phyloP scores from a whole-genome alignment of 2,329 filamentous ascomycete species.

The Graphilbum ipis-grandicollis region DNA sequence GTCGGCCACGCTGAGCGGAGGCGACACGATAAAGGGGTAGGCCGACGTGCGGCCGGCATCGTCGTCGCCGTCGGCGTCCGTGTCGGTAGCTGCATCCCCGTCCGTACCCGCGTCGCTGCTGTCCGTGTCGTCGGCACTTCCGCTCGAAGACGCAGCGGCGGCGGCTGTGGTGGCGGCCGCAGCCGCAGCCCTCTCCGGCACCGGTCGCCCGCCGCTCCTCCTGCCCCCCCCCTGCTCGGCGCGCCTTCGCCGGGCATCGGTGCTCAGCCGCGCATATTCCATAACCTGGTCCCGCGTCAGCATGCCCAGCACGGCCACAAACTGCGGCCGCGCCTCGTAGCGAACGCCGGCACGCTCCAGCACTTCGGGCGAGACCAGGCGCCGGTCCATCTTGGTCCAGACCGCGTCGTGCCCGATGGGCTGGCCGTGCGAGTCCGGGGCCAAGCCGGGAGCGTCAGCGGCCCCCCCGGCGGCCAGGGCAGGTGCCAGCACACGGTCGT shows the following conservation, averaged over 20 bases:
- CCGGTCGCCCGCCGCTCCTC: no score
- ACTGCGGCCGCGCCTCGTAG: slow-evolving; percentile 42
- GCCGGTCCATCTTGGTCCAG: slow-evolving; percentile 41
- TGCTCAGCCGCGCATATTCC: slow-evolving; percentile 30
- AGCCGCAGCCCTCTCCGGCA: no score
- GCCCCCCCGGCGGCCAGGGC: no score
- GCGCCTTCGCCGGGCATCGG: slow-evolving; percentile 21
- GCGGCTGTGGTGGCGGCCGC: background rate
- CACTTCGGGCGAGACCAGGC: slow-evolving; percentile 39
- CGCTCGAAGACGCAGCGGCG: no score
- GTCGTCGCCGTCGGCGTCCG: background rate
- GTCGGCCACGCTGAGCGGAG: slow-evolving; percentile 12
- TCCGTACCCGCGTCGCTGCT: slow-evolving; percentile 7
- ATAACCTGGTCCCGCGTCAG: slow-evolving; percentile 33
- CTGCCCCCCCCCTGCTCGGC: no score
- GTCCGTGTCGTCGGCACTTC: slow-evolving; percentile 5
- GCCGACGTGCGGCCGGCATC: slow-evolving; percentile 9
- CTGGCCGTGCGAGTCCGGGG: slow-evolving; percentile 38
- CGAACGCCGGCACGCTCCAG: slow-evolving; percentile 35
- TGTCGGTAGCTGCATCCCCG: slow-evolving; percentile 7
- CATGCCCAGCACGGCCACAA: slow-evolving; percentile 41
- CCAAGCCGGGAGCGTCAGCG: slow-evolving; percentile 7
- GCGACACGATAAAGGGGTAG: slow-evolving; percentile 22
- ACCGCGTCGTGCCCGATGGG: slow-evolving; percentile 38
- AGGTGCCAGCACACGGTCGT: no score